These are phyloP conservation scores for Boletellus emodensis DNA, from an alignment of 768 basidiomycete species.

Conservation along the genomic window DNA sequence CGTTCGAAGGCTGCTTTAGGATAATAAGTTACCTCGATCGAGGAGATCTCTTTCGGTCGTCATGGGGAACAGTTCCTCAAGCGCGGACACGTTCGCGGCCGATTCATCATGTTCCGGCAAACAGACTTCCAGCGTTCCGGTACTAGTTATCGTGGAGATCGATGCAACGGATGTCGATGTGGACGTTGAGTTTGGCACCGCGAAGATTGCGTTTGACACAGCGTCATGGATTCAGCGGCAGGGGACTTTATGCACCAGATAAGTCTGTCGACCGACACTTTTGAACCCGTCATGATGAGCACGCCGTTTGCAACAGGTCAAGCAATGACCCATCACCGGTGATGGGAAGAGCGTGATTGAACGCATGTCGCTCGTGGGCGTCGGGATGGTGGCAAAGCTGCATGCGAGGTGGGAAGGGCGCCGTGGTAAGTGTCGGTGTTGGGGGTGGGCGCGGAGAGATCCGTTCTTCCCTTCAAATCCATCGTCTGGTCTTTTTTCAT, in stretches of 20 bases:
- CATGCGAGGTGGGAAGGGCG: constrained; percentile 16
- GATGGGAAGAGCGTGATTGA: neutral
- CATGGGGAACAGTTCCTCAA: constrained; percentile 12
- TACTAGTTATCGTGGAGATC: neutral
- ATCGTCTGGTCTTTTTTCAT: neutral
- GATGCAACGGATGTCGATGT: neutral
- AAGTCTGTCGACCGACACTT: neutral
- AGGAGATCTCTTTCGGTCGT: constrained; percentile 5
- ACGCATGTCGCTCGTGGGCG: neutral
- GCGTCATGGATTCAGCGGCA: neutral
- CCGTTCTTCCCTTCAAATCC: too few relatives aligned
- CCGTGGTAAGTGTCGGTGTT: neutral
- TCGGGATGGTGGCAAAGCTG: constrained; percentile 16
- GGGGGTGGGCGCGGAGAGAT: neutral
- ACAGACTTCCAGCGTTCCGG: constrained; percentile 5
- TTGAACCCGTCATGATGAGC: constrained; percentile 16
- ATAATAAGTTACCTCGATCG: constrained; percentile 2
- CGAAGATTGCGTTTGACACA: neutral
- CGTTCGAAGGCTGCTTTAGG: neutral
- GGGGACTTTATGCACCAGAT: neutral
- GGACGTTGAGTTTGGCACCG: neutral
- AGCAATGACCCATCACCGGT: too few relatives aligned
- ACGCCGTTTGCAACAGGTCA: constrained; percentile 7
- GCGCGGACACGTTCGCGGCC: constrained; percentile 21
- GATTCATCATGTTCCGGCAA: constrained; percentile 19